These are phyloP conservation scores for Aureobasidium sp. DNA, from an alignment of 2,329 filamentous ascomycete species.

Conservation along the genomic window DNA sequence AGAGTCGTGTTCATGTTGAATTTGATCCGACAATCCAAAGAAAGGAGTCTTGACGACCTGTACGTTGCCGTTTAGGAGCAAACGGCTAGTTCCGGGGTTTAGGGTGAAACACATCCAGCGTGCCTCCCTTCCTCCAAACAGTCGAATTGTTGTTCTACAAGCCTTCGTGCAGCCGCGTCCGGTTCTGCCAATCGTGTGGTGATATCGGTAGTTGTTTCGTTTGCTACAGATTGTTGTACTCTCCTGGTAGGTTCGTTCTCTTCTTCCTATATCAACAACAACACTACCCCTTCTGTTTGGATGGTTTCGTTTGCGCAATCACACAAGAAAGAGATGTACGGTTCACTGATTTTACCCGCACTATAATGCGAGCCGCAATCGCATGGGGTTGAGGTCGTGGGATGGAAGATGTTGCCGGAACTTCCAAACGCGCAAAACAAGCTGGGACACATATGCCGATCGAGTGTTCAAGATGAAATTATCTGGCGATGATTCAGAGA, in stretches of 20 bases:
- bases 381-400: not conserved
- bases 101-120: slow-evolving; percentile 2
- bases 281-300: not conserved
- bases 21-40: not conserved
- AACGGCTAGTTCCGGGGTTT: slow-evolving; percentile 3
- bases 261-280: not conserved
- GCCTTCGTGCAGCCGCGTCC: not conserved
- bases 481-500: not conserved
- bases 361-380: not conserved
- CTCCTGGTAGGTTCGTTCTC: not conserved
- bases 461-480: not conserved
- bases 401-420: not conserved
- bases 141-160: slow-evolving; percentile 13
- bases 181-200: not conserved
- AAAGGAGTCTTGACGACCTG: not conserved
- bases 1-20: not conserved
- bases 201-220: slow-evolving; percentile 1
- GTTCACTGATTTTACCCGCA: not conserved
- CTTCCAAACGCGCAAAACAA: not conserved
- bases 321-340: not conserved
- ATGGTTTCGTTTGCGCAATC: not conserved
- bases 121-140: slow-evolving; percentile 9
- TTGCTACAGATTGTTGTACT: not conserved
- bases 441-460: not conserved
- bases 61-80: slow-evolving; percentile 2